Evolutionary conservation across 2,329 filamentous ascomycete species (phyloP).

Genomic region (Ophiosphaerella herpotricha): DNA sequence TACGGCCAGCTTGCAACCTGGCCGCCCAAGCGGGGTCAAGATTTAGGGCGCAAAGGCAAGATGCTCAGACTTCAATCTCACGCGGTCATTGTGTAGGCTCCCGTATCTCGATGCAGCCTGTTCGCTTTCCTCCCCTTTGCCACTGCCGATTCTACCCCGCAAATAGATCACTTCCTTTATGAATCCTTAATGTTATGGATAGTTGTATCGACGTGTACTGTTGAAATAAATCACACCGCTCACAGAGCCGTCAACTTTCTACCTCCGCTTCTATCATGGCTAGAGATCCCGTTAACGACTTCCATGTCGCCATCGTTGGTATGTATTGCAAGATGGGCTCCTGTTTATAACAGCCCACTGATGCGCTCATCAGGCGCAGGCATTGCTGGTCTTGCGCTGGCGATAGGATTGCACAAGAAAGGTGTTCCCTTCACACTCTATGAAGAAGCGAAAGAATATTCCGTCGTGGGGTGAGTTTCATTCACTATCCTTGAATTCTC

Average conservation of each 20-base stretch:
- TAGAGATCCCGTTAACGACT: neutral
- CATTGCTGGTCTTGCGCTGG: slow-evolving; percentile 27
- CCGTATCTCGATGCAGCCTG: no score
- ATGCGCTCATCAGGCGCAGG: slow-evolving; percentile 18
- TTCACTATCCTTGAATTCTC: neutral
- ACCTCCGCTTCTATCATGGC: neutral
- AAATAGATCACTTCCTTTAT: no score
- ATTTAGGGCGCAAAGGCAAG: no score
- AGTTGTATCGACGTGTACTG: no score
- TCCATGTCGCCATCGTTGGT: neutral
- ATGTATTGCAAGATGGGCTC: neutral
- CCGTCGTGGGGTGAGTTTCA: slow-evolving; percentile 16
- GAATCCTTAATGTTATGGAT: no score
- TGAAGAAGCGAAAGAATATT: slow-evolving; percentile 24
- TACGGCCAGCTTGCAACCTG: no score
- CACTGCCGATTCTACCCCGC: no score
- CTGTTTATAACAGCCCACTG: neutral
- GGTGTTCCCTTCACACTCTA: slow-evolving; percentile 28
- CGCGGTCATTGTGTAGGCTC: no score
- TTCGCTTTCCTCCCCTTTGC: no score
- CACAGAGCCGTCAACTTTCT: neutral
- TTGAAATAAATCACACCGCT: neutral
- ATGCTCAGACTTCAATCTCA: no score
- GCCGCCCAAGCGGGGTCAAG: no score
- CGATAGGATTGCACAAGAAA: slow-evolving; percentile 24